phyloP scores from a whole-genome alignment of 768 basidiomycete species.

The Naganishia antarctica region DNA sequence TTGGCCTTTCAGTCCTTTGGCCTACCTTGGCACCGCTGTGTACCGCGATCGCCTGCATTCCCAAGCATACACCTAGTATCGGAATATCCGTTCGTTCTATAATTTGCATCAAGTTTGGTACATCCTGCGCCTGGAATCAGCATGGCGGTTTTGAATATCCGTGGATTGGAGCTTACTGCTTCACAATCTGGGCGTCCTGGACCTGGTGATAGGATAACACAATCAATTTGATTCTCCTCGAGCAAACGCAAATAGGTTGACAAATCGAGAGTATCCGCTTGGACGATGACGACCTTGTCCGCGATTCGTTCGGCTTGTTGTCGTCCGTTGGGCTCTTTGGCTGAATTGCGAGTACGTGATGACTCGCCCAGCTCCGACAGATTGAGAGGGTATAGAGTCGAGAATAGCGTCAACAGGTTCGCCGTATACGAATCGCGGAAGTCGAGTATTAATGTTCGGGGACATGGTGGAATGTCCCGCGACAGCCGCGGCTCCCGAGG shows the following conservation, averaged over 20 bases:
- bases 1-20: background rate
- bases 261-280: slow-evolving; percentile 41
- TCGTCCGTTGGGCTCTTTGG: background rate
- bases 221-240: slow-evolving; percentile 37
- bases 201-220: slow-evolving; percentile 49
- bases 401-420: slow-evolving; percentile 49
- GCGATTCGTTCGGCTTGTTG: background rate
- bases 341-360: no score
- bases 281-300: slow-evolving; percentile 45
- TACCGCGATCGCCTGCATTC: slow-evolving; percentile 47
- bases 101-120: slow-evolving; percentile 42
- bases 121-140: slow-evolving; percentile 33
- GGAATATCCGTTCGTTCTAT: slow-evolving; percentile 32
- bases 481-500: no score
- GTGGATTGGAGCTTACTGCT: slow-evolving; percentile 27
- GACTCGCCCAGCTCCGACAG: background rate
- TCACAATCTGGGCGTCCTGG: slow-evolving; percentile 47
- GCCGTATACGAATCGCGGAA: slow-evolving; percentile 51
- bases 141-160: background rate
- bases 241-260: slow-evolving; percentile 4
- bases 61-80: slow-evolving; percentile 47
- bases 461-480: slow-evolving; percentile 34
- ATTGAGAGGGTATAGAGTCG: slow-evolving; percentile 34
- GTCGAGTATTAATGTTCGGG: slow-evolving; percentile 47
- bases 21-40: slow-evolving; percentile 45